These are phyloP conservation scores for Rhodotorula sp. DNA, from an alignment of 1,284 basidiomycete species.

Conservation along the genomic window DNA sequence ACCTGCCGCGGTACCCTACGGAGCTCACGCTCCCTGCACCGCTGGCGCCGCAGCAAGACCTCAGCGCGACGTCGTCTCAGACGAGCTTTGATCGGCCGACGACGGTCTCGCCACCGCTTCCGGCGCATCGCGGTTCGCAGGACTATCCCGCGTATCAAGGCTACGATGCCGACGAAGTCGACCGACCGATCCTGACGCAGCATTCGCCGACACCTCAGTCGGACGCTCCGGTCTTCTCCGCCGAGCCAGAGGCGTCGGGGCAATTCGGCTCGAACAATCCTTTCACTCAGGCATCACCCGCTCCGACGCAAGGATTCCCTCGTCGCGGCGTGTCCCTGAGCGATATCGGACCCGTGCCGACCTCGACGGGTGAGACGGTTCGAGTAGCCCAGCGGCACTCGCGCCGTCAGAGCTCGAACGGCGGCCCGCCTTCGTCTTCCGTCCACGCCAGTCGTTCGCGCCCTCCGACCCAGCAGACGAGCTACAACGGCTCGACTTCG, in stretches of 20 bases:
- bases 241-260: conserved; percentile 14
- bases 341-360: conserved; percentile 74
- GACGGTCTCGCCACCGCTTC: background rate
- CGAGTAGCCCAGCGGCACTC: conserved; percentile 30
- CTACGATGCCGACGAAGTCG: conserved; percentile 26
- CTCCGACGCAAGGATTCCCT: conserved; percentile 1
- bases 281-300: conserved; percentile 22
- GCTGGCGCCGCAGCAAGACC: conserved; percentile 22
- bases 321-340: conserved; percentile 65
- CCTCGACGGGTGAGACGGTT: conserved; percentile 58
- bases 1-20: conserved; percentile 15
- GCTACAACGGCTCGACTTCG: background rate
- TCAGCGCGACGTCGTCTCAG: conserved; percentile 14
- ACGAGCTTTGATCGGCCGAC: conserved; percentile 10
- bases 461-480: conserved; percentile 1
- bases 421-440: background rate
- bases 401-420: conserved; percentile 6
- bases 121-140: conserved; percentile 7
- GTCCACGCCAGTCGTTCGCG: conserved; percentile 4
- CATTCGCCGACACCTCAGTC: conserved; percentile 18
- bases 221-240: conserved; percentile 3
- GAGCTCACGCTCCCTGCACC: conserved; percentile 41
- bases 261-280: conserved; percentile 43
- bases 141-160: conserved; percentile 32
- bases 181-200: conserved; percentile 28